Base-by-base conservation (phyloP, 1,284 basidiomycete genomes). In the Ganoderma lucidum region DNA sequence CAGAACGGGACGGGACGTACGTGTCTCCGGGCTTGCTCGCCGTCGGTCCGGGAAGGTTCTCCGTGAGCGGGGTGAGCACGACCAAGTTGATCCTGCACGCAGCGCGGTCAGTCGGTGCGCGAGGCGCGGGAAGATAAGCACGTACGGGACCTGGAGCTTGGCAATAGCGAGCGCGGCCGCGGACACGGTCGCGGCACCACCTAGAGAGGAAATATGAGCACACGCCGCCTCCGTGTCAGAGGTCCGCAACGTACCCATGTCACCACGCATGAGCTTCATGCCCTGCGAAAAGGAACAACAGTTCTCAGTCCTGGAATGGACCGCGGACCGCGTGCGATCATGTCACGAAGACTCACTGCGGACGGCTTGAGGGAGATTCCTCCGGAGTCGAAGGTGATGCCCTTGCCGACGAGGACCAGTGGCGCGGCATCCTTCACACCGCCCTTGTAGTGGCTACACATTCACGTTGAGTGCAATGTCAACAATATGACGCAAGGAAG, bases 11-110 rank as follows among this genome's bases (percentile, higher is more conserved):
- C 23, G 23, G 23, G 48, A 73, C 87, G 62, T 69, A 93, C 92
- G 94, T 86, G 74, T 95, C 93, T 55, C 95, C 96, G 0, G 95
- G 96, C 81, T 96, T 97, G 68, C 89, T 96, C 9, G 95, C 95
- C 69, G 89, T 89, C 0, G 94, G 93, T 30, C 92, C 91, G 5
- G 94, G 94, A 86, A 96, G 85, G 82, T 97, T 97, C 81, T 97
- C 96, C n/a, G 89, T 90, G 51, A 96, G 83, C 2, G 95, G 93
- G 0, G 89, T 90, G 53, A 90, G 84, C 12, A 88, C 86, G 41
- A 95, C 86, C 62, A 95, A 82, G 78, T 96, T 96, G 80, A 96
- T 84, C 5, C 91, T 93, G 68, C 53, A 28, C 15, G 28, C 48
- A 17, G 44, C n/a, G 28, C 14, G n/a, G 23, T 30, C 2, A 32